A percentile compares a stretch with the other conserved stretches of the same genome.
These are phyloP conservation scores for Moniliophthora roreri DNA, from an alignment of 1,284 basidiomycete genomes.

Conservation along the genomic window DNA sequence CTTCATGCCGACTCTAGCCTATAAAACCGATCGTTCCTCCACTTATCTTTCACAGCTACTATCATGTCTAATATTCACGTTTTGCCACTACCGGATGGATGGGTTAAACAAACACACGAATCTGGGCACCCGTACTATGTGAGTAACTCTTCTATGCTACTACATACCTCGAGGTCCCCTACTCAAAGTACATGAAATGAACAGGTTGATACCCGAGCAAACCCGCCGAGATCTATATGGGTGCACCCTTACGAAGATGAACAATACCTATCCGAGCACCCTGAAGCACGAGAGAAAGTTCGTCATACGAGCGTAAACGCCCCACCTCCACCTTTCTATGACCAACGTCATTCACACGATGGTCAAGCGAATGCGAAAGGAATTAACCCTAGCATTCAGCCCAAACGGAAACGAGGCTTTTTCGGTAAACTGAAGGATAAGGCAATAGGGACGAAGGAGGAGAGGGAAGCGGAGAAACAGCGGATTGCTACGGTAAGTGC, in stretches of 20 bases:
- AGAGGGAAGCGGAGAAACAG: slow-evolving; percentile 49
- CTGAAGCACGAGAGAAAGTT: slow-evolving; percentile 43
- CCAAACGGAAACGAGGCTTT: slow-evolving; percentile 46
- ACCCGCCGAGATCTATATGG: slow-evolving; percentile 71
- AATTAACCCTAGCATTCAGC: background rate
- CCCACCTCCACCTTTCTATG: slow-evolving; percentile 11
- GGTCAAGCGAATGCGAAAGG: slow-evolving; percentile 17
- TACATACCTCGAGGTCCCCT: no score
- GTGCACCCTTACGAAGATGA: slow-evolving; percentile 70
- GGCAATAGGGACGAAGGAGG: slow-evolving; percentile 61
- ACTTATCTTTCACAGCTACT: background rate
- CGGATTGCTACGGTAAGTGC: slow-evolving; percentile 36
- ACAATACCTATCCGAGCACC: slow-evolving; percentile 56
- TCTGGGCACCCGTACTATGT: slow-evolving; percentile 47
- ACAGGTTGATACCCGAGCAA: slow-evolving; percentile 63
- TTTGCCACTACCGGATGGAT: slow-evolving; percentile 55
- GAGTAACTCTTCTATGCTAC: slow-evolving; percentile 14
- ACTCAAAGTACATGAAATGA: slow-evolving; percentile 4
- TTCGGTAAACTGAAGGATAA: slow-evolving; percentile 63
- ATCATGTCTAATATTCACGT: slow-evolving; percentile 26
- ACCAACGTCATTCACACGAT: slow-evolving; percentile 28
- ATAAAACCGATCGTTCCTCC: background rate
- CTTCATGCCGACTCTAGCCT: background rate
- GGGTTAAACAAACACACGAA: slow-evolving; percentile 56
- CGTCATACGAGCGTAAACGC: slow-evolving; percentile 23